phyloP scores from a whole-genome alignment of 2,329 filamentous ascomycete genomes.

The Phyllosticta citribraziliensis region DNA sequence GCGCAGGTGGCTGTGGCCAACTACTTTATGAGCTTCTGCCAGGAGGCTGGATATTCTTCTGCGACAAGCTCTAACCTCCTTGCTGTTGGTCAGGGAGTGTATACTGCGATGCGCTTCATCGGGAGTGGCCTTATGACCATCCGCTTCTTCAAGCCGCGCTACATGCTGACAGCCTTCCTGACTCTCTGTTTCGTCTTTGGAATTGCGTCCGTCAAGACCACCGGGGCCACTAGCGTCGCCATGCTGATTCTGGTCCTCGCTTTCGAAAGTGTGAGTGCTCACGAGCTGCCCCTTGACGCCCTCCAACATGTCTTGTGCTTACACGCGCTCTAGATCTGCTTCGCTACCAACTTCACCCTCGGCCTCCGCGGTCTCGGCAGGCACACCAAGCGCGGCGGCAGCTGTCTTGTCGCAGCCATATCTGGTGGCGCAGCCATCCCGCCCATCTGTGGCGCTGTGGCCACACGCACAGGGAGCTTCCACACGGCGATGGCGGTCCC shows the following conservation, averaged over 20 bases:
- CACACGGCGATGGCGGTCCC: constrained; percentile 15
- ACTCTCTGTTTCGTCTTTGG: constrained; percentile 14
- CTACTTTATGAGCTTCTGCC: constrained; percentile 13
- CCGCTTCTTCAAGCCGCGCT: constrained; percentile 10
- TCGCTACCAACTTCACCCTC: constrained; percentile 19
- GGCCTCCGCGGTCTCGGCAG: constrained; percentile 18
- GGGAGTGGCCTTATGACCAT: constrained; percentile 14
- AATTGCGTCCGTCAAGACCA: constrained; percentile 11
- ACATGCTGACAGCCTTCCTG: constrained; percentile 15
- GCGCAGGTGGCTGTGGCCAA: constrained; percentile 8
- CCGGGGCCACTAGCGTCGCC: constrained; percentile 12
- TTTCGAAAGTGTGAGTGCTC: constrained; percentile 13
- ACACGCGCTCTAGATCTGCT: constrained; percentile 10
- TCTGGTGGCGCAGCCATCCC: constrained; percentile 20
- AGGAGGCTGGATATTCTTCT: constrained; percentile 13
- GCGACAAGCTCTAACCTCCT: constrained; percentile 14
- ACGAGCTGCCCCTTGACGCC: neutral
- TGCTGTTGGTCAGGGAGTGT: constrained; percentile 14
- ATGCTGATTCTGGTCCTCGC: constrained; percentile 14
- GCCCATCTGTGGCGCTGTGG: constrained; percentile 15
- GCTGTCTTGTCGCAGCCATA: constrained; percentile 18
- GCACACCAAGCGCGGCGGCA: constrained; percentile 21
- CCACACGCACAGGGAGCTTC: constrained; percentile 12
- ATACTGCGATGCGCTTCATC: constrained; percentile 16
- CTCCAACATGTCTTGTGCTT: neutral